phyloP scores from a whole-genome alignment of 2,329 filamentous ascomycete species.

The Bipolaris zeicola region DNA sequence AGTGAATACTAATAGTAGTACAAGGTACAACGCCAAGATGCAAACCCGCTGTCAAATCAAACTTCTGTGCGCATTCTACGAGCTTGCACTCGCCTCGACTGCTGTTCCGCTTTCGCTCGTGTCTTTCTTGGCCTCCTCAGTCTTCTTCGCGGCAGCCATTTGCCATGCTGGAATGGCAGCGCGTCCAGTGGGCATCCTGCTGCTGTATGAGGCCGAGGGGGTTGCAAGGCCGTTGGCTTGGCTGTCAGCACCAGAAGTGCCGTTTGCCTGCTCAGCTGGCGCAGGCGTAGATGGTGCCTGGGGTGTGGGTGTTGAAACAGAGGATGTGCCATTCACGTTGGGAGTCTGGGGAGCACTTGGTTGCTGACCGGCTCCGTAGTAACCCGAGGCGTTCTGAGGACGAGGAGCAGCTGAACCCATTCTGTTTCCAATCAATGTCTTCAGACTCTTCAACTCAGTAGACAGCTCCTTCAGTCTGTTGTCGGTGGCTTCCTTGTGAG shows the following conservation, averaged over 20 bases:
- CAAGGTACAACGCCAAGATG: constrained; percentile 11
- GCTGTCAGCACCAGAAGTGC: constrained; percentile 20
- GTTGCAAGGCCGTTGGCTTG: constrained; percentile 29
- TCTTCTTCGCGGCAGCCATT: constrained; percentile 57
- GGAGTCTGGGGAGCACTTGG: constrained; percentile 29
- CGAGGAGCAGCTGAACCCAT: constrained; percentile 50
- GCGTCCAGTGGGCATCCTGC: constrained; percentile 41
- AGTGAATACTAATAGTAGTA: constrained; percentile 10
- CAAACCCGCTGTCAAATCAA: constrained; percentile 4
- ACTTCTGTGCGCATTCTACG: constrained; percentile 19
- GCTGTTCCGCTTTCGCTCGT: constrained; percentile 47
- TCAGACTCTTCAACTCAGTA: constrained; percentile 86
- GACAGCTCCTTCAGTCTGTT: constrained; percentile 82
- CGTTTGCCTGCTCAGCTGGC: constrained; percentile 30
- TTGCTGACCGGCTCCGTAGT: constrained; percentile 32
- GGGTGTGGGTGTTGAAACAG: constrained; percentile 24
- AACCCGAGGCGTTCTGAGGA: constrained; percentile 31
- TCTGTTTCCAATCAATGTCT: constrained; percentile 77
- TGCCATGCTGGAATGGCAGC: constrained; percentile 61
- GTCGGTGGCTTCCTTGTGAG: constrained; percentile 84
- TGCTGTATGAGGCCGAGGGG: constrained; percentile 34
- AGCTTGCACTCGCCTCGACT: constrained; percentile 37
- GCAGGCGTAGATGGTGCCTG: constrained; percentile 22
- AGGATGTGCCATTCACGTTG: constrained; percentile 35
- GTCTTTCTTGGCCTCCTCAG: constrained; percentile 53